Evolutionary conservation across 805 yeast species (phyloP), one percentile per base, ranked within the genome.

Genomic region (Wickerhamomyces subpelliculosus): DNA sequence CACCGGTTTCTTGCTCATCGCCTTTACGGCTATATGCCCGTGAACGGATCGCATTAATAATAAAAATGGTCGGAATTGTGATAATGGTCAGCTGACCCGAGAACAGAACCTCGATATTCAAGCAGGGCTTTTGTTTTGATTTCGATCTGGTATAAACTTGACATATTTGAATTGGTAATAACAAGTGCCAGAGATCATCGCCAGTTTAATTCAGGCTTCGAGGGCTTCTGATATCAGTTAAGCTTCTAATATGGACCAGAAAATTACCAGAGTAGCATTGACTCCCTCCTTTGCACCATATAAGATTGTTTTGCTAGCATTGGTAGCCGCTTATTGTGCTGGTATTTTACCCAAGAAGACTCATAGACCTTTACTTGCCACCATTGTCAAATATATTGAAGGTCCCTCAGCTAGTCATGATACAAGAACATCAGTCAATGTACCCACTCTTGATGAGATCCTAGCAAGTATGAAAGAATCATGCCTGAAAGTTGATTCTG

Each of bases 231-330:
- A 11, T 5, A 24, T 10, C 27, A 13, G 11, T 8, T 5, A 5
- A 21, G 6, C 27, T 8, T 9, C 13, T 5, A 24, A 13, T 5
- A 32, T 28, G 33, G 10, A 21, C 5, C 11, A 17, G 3, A n/a
- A 21, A 2, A 34, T 37, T 12, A 31, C 36, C 10, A 42, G 37
- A 8, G 48, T 51, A 12, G 44, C 47, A 3, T 44, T 70, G 18
- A 62, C 72, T 2, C 64, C 68, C 3, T 50, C 62, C 1, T 45
- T 79, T 21, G 71, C 81, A 6, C 78, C 84, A 1, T 68, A 73
- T 39, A 76, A 74, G 45, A 56, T 80, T 0, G 73, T 78, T 2
- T 46, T 78, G 1, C 47, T 78, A 9, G 56, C 70, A 3, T 49
- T 80, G 12, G 63, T 78, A 5, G 65, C 65, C 13, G 69, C 70